Evolutionary conservation across 305 asterid genomes (phyloP).

Genomic region (Euphrasia arctica): DNA sequence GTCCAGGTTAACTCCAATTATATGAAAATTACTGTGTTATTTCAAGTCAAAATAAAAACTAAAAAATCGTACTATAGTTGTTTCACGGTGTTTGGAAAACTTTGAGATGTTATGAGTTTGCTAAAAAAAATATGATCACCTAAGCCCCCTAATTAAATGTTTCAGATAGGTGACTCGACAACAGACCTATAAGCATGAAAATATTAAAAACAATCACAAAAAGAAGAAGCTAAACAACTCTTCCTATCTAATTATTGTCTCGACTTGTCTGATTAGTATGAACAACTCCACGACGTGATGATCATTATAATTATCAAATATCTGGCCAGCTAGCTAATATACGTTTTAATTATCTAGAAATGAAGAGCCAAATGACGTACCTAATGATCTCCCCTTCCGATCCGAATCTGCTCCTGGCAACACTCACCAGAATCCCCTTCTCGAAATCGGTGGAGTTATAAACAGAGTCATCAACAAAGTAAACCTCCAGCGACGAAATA

Average conservation of each 20-base stretch:
- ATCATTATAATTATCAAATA: background rate
- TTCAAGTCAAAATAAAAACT: no score
- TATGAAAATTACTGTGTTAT: background rate
- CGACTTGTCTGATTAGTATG: background rate
- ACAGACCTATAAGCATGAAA: background rate
- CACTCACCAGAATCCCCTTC: conserved; percentile 45
- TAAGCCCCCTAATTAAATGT: background rate
- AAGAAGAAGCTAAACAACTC: background rate
- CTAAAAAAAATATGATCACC: background rate
- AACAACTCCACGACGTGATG: background rate
- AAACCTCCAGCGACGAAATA: conserved; percentile 72
- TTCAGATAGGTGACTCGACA: background rate
- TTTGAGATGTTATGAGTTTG: background rate
- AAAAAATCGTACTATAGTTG: no score
- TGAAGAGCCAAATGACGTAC: conserved; percentile 27
- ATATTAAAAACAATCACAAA: background rate
- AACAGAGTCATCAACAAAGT: conserved; percentile 46
- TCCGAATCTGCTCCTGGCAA: conserved; percentile 65
- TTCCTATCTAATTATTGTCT: background rate
- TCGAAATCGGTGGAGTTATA: conserved; percentile 67
- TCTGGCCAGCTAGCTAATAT: no score
- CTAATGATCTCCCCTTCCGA: conserved; percentile 45
- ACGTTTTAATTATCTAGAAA: background rate
- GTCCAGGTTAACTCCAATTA: background rate
- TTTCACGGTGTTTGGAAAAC: background rate